These are phyloP conservation scores for Macrolepiota fuliginosa DNA, from an alignment of 768 basidiomycete species.

Conservation along the genomic window DNA sequence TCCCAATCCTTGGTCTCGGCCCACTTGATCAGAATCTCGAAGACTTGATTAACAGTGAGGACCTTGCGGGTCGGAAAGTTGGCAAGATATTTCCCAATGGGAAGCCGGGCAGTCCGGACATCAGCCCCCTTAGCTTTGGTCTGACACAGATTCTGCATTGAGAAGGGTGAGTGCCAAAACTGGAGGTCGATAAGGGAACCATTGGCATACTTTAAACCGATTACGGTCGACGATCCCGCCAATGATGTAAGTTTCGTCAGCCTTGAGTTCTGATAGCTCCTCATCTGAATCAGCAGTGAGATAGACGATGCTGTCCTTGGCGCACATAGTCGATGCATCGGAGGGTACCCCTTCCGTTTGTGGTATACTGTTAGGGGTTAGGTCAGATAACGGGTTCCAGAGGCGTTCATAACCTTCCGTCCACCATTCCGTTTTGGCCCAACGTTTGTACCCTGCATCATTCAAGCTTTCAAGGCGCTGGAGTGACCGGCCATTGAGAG, in stretches of 20 bases:
- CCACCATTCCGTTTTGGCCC: constrained; percentile 87
- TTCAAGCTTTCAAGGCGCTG: constrained; percentile 62
- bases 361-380: constrained; percentile 4
- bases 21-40: constrained; percentile 91
- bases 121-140: constrained; percentile 76
- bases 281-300: constrained; percentile 92
- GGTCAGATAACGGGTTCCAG: constrained; percentile 40
- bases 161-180: constrained; percentile 4
- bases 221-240: constrained; percentile 96
- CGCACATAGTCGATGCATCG: constrained; percentile 16
- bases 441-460: constrained; percentile 71
- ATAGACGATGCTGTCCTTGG: constrained; percentile 69
- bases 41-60: constrained; percentile 94
- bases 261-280: constrained; percentile 77
- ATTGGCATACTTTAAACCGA: constrained; percentile 73
- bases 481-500: constrained; percentile 69
- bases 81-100: constrained; percentile 89
- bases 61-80: constrained; percentile 90
- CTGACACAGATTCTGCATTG: constrained; percentile 76
- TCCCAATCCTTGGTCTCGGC: constrained; percentile 86
- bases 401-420: constrained; percentile 66
- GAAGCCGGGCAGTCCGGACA: constrained; percentile 85
- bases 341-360: constrained; percentile 10
- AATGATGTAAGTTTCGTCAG: constrained; percentile 89
- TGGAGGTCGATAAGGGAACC: constrained; percentile 2